Percentiles rank a stretch among this genome's conserved stretches.
Conservation (phyloP, 2,329 filamentous ascomycete species). For the Talaromyces funiculosus region DNA sequence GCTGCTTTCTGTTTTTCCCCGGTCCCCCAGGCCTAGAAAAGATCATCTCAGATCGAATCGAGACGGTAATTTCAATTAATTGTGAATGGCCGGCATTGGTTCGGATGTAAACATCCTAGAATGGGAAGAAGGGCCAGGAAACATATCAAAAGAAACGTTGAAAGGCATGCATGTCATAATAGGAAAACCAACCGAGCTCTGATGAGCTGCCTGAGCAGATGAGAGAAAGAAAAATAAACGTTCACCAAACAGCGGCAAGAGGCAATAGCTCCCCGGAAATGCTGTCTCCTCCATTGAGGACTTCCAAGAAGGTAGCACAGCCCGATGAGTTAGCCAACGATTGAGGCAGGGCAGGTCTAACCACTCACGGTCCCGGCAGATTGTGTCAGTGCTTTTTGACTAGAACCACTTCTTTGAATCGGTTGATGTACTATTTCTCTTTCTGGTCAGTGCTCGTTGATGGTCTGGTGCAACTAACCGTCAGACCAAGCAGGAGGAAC, state of each 20-base stretch:
- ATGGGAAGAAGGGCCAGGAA: neutral
- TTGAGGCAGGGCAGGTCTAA: neutral
- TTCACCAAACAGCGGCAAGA: neutral
- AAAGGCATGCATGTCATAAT: neutral
- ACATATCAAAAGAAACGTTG: neutral
- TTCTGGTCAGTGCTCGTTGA: neutral
- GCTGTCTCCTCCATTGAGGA: neutral
- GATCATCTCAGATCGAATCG: neutral
- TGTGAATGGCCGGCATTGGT: neutral
- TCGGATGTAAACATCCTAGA: conserved; percentile 6
- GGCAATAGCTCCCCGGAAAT: neutral
- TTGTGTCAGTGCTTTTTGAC: neutral
- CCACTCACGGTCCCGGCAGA: neutral
- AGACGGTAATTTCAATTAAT: neutral
- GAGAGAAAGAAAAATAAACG: neutral
- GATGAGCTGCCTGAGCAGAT: neutral
- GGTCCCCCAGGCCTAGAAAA: neutral
- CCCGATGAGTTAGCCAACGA: neutral
- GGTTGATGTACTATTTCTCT: neutral
- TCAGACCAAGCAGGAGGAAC: neutral
- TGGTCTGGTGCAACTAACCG: neutral
- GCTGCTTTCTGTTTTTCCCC: neutral
- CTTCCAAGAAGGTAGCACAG: neutral
- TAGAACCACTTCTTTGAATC: neutral
- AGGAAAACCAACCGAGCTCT: neutral